A percentile compares a stretch with the other conserved stretches of the same genome.
Conservation (phyloP, 345 rosid genomes). For the Melaleuca quinquenervia region DNA sequence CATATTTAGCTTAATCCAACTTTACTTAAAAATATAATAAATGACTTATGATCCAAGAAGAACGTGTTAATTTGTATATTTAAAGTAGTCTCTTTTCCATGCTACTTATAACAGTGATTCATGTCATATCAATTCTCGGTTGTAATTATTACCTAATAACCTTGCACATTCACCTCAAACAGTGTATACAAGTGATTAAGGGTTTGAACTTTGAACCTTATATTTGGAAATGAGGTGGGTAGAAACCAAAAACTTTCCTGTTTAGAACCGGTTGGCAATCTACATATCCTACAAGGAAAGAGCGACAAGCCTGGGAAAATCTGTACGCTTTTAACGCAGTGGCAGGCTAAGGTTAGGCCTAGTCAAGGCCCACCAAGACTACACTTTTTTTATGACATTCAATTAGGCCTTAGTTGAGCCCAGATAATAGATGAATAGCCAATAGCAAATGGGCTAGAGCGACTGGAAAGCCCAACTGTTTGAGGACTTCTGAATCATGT, state of each 20-base stretch:
- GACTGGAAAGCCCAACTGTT: not conserved
- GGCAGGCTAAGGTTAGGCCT: not conserved
- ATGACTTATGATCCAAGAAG: not conserved
- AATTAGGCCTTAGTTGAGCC: not conserved
- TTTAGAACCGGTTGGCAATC: not conserved
- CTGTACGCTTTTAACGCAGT: not conserved
- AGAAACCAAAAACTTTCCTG: not conserved
- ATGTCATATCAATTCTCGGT: not conserved
- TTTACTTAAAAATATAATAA: not conserved
- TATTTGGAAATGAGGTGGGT: not conserved
- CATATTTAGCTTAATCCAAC: not conserved
- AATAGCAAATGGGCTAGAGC: not conserved
- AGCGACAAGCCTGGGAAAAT: not conserved
- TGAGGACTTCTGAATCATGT: not conserved
- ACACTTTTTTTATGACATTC: not conserved
- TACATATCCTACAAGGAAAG: too few species aligned
- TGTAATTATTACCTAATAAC: not conserved
- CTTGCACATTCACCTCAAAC: not conserved
- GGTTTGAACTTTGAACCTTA: not conserved
- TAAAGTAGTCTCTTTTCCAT: not conserved
- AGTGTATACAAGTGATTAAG: not conserved
- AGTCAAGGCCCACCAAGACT: not conserved
- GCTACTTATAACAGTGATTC: not conserved
- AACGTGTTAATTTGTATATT: not conserved
- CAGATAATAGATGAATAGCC: not conserved